Evolutionary conservation across 495 filamentous ascomycete species (phyloP).

Genomic region (Sphaerosporella brunnea): DNA sequence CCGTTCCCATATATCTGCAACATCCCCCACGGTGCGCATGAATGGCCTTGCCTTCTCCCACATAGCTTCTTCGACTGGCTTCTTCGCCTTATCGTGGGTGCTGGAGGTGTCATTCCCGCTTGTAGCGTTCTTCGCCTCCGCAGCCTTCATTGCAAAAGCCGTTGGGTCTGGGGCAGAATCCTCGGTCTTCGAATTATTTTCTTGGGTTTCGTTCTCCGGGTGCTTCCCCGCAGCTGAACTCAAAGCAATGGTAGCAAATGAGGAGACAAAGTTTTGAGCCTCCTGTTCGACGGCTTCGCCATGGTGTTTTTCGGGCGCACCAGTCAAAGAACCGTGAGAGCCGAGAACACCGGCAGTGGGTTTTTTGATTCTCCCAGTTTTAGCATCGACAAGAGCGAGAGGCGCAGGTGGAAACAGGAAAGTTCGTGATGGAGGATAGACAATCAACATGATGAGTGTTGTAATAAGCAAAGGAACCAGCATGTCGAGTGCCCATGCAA

Average conservation of each 20-base stretch:
- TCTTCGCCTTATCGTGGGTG: constrained; percentile 64
- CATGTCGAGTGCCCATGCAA: constrained; percentile 61
- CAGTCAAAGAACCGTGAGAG: constrained; percentile 61
- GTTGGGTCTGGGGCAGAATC: constrained; percentile 44
- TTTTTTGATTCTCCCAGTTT: constrained; percentile 48
- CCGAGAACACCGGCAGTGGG: constrained; percentile 52
- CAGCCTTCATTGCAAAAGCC: constrained; percentile 34
- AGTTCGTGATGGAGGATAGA: constrained; percentile 43
- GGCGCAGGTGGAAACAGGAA: constrained; percentile 61
- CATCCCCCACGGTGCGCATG: constrained; percentile 58
- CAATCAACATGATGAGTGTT: constrained; percentile 45
- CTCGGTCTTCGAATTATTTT: constrained; percentile 28
- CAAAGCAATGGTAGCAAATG: constrained; percentile 55
- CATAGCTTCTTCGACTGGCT: constrained; percentile 63
- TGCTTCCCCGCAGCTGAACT: constrained; percentile 55
- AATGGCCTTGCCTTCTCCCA: constrained; percentile 55
- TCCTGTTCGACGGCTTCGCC: constrained; percentile 79
- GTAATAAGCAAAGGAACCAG: constrained; percentile 41
- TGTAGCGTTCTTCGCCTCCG: constrained; percentile 37
- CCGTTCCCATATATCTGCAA: constrained; percentile 63
- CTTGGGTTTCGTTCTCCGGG: constrained; percentile 35
- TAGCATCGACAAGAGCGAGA: constrained; percentile 43
- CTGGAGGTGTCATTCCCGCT: constrained; percentile 30
- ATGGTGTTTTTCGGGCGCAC: constrained; percentile 66
- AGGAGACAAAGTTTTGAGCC: constrained; percentile 62